Conservation (phyloP, 1,284 basidiomycete genomes). For the Papiliotrema flavescens region DNA sequence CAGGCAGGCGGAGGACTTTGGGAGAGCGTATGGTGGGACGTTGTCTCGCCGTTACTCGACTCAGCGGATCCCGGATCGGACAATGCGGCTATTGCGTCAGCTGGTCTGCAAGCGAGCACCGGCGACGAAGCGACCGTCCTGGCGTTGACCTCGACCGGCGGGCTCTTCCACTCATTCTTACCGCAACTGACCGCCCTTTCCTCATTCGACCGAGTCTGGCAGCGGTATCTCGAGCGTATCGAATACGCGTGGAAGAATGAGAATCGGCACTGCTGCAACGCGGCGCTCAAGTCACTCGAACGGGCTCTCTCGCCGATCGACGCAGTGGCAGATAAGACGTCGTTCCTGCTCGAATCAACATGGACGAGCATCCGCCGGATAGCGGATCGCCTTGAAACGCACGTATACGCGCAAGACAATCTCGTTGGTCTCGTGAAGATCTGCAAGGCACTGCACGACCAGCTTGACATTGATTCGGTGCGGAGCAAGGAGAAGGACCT, state of each 20-base stretch:
- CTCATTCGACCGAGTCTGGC: constrained; percentile 68
- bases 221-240: constrained; percentile 65
- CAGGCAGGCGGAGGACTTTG: constrained; percentile 58
- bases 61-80: constrained; percentile 49
- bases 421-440: constrained; percentile 58
- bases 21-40: constrained; percentile 81
- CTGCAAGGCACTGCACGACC: constrained; percentile 26
- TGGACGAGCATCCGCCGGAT: constrained; percentile 71
- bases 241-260: constrained; percentile 67
- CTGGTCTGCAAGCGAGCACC: constrained; percentile 2
- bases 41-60: constrained; percentile 84
- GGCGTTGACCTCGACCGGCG: constrained; percentile 77
- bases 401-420: constrained; percentile 79
- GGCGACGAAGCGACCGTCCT: constrained; percentile 85
- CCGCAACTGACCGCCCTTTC: constrained; percentile 68
- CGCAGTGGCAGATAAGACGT: not conserved
- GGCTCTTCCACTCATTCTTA: constrained; percentile 77
- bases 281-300: constrained; percentile 75
- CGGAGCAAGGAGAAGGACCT: constrained; percentile 61
- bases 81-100: not conserved
- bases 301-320: constrained; percentile 56
- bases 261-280: constrained; percentile 65
- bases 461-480: constrained; percentile 46
- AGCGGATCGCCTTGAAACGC: constrained; percentile 55
- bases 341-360: constrained; percentile 53